Conservation (phyloP, 2,329 filamentous ascomycete species). For the Cercospora sp. region DNA sequence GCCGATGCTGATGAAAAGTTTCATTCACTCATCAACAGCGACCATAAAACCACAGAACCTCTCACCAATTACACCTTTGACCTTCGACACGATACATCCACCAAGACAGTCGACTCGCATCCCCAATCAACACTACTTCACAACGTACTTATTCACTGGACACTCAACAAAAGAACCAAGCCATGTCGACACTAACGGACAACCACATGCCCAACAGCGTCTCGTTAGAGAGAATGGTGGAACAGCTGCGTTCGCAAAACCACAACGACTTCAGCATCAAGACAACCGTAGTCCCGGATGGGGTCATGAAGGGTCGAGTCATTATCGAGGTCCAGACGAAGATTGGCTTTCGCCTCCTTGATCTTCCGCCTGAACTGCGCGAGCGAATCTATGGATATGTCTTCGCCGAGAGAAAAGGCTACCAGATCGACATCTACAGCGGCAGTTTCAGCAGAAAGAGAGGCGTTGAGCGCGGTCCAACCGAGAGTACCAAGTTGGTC, state of each 20-base stretch:
- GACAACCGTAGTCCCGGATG: constrained; percentile 24
- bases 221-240: neutral
- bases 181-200: neutral
- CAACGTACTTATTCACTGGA: neutral
- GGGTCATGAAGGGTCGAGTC: constrained; percentile 22
- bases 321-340: constrained; percentile 20
- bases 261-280: neutral
- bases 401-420: constrained; percentile 9
- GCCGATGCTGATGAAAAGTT: neutral
- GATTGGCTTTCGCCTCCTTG: constrained; percentile 23
- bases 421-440: constrained; percentile 1
- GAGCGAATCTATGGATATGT: constrained; percentile 22
- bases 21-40: neutral
- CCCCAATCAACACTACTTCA: neutral
- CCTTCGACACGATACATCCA: neutral
- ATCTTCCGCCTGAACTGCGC: constrained; percentile 27
- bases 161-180: neutral
- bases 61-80: neutral
- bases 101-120: neutral
- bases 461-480: too few relatives aligned
- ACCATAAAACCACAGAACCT: neutral
- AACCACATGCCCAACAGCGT: neutral
- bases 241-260: neutral
- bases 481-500: neutral
- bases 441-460: neutral